phyloP scores from a whole-genome alignment of 83 land plant genomes.

The Picea mariana region DNA sequence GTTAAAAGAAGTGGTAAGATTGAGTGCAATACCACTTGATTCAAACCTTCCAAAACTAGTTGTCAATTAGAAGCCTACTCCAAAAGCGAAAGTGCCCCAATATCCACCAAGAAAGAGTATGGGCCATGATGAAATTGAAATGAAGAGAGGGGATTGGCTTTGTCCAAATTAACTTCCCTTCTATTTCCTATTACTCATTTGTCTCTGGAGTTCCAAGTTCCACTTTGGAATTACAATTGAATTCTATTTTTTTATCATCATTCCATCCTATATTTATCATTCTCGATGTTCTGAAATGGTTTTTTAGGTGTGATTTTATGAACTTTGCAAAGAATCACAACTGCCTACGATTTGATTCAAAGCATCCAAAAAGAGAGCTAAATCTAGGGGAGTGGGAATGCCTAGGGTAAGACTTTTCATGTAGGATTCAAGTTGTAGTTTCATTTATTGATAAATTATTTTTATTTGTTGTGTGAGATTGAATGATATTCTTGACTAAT shows the following conservation, averaged over 20 bases:
- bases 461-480: background rate
- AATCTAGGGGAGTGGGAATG: background rate
- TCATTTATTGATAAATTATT: background rate
- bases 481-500: background rate
- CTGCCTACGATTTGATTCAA: slow-evolving; percentile 66
- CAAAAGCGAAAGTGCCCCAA: background rate
- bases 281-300: background rate
- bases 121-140: too few species aligned
- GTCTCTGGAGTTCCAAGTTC: background rate
- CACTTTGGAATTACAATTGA: background rate
- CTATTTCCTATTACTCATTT: too few species aligned
- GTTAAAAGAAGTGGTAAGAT: slow-evolving; percentile 60
- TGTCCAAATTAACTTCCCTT: too few species aligned
- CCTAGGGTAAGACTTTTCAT: too few species aligned
- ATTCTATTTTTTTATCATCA: background rate
- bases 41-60: slow-evolving; percentile 66
- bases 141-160: too few species aligned
- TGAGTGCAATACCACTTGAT: slow-evolving; percentile 67
- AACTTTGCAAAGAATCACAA: slow-evolving; percentile 75
- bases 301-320: slow-evolving; percentile 68
- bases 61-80: slow-evolving; percentile 31
- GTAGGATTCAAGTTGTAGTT: too few species aligned
- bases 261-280: background rate
- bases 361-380: slow-evolving; percentile 41
- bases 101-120: too few species aligned